phyloP scores from a whole-genome alignment of 768 basidiomycete genomes.

The Pleurotus tuoliensis region DNA sequence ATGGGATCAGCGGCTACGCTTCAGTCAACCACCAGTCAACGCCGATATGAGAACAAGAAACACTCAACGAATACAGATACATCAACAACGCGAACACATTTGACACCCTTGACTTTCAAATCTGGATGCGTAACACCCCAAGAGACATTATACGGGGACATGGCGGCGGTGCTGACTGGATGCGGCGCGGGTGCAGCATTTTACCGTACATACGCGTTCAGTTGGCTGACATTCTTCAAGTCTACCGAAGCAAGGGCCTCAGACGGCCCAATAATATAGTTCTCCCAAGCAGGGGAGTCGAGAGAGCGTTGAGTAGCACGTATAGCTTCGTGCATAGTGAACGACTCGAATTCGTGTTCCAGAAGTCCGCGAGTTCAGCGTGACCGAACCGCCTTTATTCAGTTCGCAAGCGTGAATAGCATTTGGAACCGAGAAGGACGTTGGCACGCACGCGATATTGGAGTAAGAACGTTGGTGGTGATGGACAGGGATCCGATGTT shows the following conservation, averaged over 20 bases:
- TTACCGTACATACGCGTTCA: slow-evolving; percentile 19
- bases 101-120: slow-evolving; percentile 27
- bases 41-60: too few species aligned
- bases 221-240: slow-evolving; percentile 20
- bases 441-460: slow-evolving; percentile 27
- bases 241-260: slow-evolving; percentile 11
- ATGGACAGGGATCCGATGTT: neutral
- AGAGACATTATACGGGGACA: slow-evolving; percentile 23
- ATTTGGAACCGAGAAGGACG: too few species aligned
- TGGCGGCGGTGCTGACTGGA: slow-evolving; percentile 24
- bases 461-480: slow-evolving; percentile 22
- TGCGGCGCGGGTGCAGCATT: slow-evolving; percentile 18
- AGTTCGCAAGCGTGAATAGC: too few species aligned
- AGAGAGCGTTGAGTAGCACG: slow-evolving; percentile 20
- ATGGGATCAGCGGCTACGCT: slow-evolving; percentile 18
- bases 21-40: neutral
- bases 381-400: slow-evolving; percentile 20
- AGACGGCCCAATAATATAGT: slow-evolving; percentile 19
- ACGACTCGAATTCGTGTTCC: slow-evolving; percentile 12
- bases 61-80: slow-evolving; percentile 31
- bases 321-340: slow-evolving; percentile 23
- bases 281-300: slow-evolving; percentile 21
- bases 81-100: slow-evolving; percentile 33
- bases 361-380: slow-evolving; percentile 18
- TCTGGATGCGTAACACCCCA: slow-evolving; percentile 31